Base-by-base conservation (phyloP, 805 yeast genomes). In the Saccharomycopsis babjevae region DNA sequence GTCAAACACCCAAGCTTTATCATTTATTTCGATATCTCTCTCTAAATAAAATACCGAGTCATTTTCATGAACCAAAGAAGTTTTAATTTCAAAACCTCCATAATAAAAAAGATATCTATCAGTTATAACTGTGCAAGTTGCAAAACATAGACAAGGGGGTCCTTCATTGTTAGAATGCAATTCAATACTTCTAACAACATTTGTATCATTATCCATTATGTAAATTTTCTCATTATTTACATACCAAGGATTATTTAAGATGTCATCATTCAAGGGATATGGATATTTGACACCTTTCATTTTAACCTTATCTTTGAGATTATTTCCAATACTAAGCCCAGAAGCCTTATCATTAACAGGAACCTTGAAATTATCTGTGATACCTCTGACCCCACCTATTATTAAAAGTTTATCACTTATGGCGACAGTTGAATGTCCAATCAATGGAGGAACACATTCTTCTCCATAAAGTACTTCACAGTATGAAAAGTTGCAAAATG, bases 11-110 rank as follows among this genome's bases (percentile, higher is more conserved):
- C 81, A 87, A 0, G 81, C 84, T 50, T 77, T 74, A 58, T 77
- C 77, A 68, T 83, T 85, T 60, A 85, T 66, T 5, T 70, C 71
- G 3, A 84, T 72, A 28, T 75, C 73, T 64, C 78, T 77, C 52
- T 77, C 74, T 18, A 77, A 65, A 30, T 59, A 63, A 40, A 69
- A 73, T 64, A 2, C 68, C 5, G 28, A 13, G 22, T 56, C 57
- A 11, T 3, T 40, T 28, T 42, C 50, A 30, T 20, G 36, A 6
- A 72, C 69, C 18, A 74, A 72, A 7, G 71, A 69, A 20, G 77
- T 76, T 5, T 67, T 64, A 5, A 76, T 67, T 67, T 79, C 80
- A 68, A 85, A 81, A 0, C 94, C 96, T n/a, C 93, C 96, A 68
- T 81, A 85, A 62, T 79, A 78, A 64, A 86, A 77, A 16, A 83